Evolutionary conservation across 495 filamentous ascomycete species (phyloP).

Genomic region (Margaritispora aquatica): DNA sequence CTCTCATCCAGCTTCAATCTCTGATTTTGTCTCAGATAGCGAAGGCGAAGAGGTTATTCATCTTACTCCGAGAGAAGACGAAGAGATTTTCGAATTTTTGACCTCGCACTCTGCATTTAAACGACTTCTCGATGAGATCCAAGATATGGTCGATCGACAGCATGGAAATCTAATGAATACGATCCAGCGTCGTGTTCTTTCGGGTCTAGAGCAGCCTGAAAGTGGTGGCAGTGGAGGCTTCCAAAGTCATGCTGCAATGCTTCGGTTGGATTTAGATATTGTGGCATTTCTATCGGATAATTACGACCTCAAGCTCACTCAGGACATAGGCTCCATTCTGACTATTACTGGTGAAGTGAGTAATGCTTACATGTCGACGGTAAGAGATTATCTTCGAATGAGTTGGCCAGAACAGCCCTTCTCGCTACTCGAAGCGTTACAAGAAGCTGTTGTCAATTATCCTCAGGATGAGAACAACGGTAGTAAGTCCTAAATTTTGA

Average conservation of each 20-base stretch:
- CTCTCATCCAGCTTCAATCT: neutral
- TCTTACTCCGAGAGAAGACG: neutral
- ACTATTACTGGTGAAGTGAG: slow-evolving; percentile 25
- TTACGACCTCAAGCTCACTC: slow-evolving; percentile 13
- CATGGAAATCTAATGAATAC: neutral
- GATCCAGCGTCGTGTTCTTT: neutral
- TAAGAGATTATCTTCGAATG: slow-evolving; percentile 24
- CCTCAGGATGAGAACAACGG: slow-evolving; percentile 1
- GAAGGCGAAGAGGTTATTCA: neutral
- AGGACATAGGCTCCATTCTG: slow-evolving; percentile 24
- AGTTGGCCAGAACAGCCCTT: slow-evolving; percentile 27
- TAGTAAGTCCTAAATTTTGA: neutral
- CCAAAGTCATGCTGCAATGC: neutral
- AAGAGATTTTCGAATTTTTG: neutral
- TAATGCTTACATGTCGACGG: slow-evolving; percentile 27
- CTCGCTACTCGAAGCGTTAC: slow-evolving; percentile 19
- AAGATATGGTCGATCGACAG: neutral
- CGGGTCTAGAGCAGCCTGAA: neutral
- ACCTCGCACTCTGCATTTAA: neutral
- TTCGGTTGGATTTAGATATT: slow-evolving; percentile 15
- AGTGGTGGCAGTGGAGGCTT: neutral
- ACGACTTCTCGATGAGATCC: neutral
- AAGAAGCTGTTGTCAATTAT: slow-evolving; percentile 8
- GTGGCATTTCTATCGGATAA: slow-evolving; percentile 23
- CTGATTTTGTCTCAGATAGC: neutral